Base-by-base conservation (phyloP, 2,329 filamentous ascomycete genomes). In the Verticillium nubilum region DNA sequence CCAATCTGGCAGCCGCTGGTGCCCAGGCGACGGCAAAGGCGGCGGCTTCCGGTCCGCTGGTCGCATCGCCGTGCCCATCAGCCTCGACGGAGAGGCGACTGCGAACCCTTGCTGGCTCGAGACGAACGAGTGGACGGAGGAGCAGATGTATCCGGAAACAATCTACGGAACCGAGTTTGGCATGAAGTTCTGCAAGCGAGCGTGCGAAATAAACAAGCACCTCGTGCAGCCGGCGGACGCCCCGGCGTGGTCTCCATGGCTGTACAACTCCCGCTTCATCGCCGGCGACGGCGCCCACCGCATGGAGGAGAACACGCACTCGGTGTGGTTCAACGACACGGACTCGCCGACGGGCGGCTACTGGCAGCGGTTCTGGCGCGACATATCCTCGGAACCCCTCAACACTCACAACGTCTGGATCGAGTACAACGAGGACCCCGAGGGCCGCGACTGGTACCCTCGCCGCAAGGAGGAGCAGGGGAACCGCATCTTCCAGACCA, bases 361-460 rank as follows among this genome's bases (percentile, higher is more conserved):
- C 47, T 68, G 67, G 67, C 65, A 68, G 59, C 61, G 66, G 4
- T 65, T 65, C 53, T 68, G 67, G 67, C 65, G 67, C 4, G 67
- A 68, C 47, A 68, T 66, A 7, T 61, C 63, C 1, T 25, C 65
- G 3, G 62, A 64, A 26, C 31, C 54, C 28, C 55, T 62, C 25
- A 68, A 65, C 54, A 64, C 66, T 3, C 60, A 63, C 42, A 57
- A 52, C 9, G 64, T 68, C 4, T 68, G 67, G 67, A 61, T 66
- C 13, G 67, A 68, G 56, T 65, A 60, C 42, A 67, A 61, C 26
- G 35, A 63, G 12, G 59, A 65, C 53, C 19, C 26, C 0, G 25
- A 57, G 1, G 67, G 66, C 4, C 31, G 54, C 1, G 60, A 60
- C 42, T 68, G 67, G 67, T 68, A 68, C 42, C 66, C 67, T 6